phyloP scores from a whole-genome alignment of 306 rosid species.

The Vigna nakashimae region DNA sequence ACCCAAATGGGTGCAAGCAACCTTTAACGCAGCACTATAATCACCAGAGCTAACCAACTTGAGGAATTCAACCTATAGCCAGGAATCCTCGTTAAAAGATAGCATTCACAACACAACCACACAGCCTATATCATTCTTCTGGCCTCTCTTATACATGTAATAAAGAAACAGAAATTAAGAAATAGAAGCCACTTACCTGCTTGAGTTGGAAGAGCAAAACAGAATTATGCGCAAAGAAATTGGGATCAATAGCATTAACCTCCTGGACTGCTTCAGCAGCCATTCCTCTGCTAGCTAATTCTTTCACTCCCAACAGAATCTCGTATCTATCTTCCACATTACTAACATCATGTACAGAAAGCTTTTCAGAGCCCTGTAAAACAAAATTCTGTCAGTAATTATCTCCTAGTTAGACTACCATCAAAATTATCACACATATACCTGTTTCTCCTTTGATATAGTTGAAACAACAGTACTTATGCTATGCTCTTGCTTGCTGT shows the following conservation, averaged over 20 bases:
- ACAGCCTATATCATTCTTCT: neutral
- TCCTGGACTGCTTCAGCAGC: conserved; percentile 92
- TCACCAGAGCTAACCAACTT: conserved; percentile 90
- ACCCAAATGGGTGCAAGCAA: conserved; percentile 93
- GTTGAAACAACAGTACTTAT: conserved; percentile 47
- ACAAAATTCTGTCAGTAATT: conserved; percentile 40
- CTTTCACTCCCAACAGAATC: conserved; percentile 88
- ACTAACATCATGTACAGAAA: conserved; percentile 51
- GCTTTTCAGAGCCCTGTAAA: conserved; percentile 72
- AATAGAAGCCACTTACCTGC: conserved; percentile 66
- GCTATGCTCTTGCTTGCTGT: conserved; percentile 64
- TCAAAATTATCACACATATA: conserved; percentile 43
- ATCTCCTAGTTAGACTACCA: conserved; percentile 31
- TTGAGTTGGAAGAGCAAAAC: conserved; percentile 89
- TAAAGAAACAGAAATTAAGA: conserved; percentile 11
- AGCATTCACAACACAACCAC: conserved; percentile 19
- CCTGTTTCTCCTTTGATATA: conserved; percentile 75
- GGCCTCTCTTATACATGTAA: conserved; percentile 3
- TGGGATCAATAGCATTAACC: conserved; percentile 75
- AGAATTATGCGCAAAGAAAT: conserved; percentile 78
- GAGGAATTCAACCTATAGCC: conserved; percentile 90
- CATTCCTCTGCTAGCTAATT: conserved; percentile 86
- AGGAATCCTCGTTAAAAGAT: conserved; percentile 39
- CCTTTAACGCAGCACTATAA: conserved; percentile 79
- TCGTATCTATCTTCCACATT: conserved; percentile 76